phyloP scores from a whole-genome alignment of 768 basidiomycete species.

The Boletus sp. region DNA sequence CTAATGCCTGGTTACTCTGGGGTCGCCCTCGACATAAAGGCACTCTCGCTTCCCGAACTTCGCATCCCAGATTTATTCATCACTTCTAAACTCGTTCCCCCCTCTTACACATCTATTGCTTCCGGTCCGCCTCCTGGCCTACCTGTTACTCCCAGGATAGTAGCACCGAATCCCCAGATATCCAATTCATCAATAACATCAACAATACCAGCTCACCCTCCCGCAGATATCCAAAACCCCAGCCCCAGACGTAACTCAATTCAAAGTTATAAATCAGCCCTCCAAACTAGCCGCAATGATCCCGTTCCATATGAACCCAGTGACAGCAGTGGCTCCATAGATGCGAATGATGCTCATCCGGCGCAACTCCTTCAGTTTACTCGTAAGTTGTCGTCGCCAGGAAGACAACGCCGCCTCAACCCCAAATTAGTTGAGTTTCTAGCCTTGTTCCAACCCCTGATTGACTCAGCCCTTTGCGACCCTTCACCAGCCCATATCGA shows the following conservation, averaged over 20 bases:
- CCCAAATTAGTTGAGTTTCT: conserved; percentile 48
- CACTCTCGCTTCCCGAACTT: conserved; percentile 53
- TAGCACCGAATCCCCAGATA: conserved; percentile 3
- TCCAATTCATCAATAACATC: conserved; percentile 13
- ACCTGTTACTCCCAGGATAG: conserved; percentile 13
- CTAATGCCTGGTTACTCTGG: conserved; percentile 62
- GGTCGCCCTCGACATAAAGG: conserved; percentile 55
- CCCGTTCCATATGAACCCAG: conserved; percentile 41
- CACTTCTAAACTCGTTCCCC: conserved; percentile 45
- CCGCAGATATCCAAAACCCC: conserved; percentile 12
- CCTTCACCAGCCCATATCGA: conserved; percentile 49
- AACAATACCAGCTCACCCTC: conserved; percentile 1
- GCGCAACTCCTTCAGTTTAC: conserved; percentile 26
- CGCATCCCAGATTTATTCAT: conserved; percentile 59
- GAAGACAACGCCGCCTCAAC: conserved; percentile 42
- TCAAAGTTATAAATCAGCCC: conserved; percentile 43
- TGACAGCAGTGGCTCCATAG: conserved; percentile 44
- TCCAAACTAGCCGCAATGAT: conserved; percentile 23
- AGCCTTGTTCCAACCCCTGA: conserved; percentile 6
- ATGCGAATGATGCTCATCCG: conserved; percentile 37
- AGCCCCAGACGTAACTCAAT: conserved; percentile 22
- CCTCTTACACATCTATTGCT: conserved; percentile 25
- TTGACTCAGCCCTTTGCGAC: conserved; percentile 17
- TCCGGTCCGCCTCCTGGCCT: conserved; percentile 27
- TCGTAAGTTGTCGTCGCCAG: conserved; percentile 31